phyloP scores from a whole-genome alignment of 2,329 filamentous ascomycete species.

The Trichophyton verrucosum region DNA sequence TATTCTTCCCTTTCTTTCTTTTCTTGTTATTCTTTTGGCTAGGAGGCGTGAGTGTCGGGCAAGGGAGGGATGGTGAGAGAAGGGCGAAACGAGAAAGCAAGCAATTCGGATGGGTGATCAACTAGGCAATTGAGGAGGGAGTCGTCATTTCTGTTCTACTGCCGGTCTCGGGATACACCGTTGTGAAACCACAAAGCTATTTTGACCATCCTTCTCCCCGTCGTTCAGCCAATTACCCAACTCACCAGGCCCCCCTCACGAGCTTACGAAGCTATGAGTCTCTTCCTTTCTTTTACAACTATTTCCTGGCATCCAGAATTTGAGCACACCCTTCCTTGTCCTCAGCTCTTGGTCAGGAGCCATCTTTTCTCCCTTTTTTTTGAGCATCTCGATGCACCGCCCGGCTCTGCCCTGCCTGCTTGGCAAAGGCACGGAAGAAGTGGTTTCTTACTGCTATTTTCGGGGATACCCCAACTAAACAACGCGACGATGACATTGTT shows the following conservation, averaged over 20 bases:
- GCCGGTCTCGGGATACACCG: constrained; percentile 4
- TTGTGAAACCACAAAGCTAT: constrained; percentile 2
- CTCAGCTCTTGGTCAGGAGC: background rate
- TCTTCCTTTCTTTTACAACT: background rate
- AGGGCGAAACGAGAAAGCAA: background rate
- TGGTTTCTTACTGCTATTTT: background rate
- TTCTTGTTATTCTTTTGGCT: background rate
- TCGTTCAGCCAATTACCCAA: background rate
- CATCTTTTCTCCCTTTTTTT: background rate
- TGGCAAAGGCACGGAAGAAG: background rate
- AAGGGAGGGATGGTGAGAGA: background rate
- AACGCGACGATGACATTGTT: background rate
- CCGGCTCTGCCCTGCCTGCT: background rate
- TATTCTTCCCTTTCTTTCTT: no score
- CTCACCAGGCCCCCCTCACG: background rate
- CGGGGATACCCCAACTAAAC: background rate
- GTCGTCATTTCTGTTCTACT: constrained; percentile 1
- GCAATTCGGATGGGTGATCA: background rate
- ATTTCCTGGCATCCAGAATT: background rate
- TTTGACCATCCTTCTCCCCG: background rate
- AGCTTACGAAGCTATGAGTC: background rate
- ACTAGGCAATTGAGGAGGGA: background rate
- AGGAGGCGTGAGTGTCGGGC: background rate
- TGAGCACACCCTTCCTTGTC: background rate
- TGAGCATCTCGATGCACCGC: background rate